Percentiles rank a stretch among this genome's conserved stretches.
Evolutionary conservation across 345 rosid genomes (phyloP).

Genomic region (Bruguiera parviflora): DNA sequence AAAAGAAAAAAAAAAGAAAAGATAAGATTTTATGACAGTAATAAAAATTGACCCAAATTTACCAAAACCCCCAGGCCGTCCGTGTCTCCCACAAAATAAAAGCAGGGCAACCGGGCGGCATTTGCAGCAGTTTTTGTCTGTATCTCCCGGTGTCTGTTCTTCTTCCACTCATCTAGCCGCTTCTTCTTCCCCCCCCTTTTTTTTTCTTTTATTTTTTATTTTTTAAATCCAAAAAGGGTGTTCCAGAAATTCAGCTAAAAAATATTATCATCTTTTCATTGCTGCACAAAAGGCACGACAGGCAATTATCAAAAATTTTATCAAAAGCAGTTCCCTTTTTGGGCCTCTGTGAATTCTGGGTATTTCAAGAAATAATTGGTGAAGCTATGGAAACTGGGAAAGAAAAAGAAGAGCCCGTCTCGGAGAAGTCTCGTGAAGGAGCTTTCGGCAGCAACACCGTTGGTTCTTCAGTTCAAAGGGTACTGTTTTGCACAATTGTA

Average conservation of each 20-base stretch:
- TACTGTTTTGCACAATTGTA: constrained; percentile 2
- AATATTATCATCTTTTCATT: not conserved
- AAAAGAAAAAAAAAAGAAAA: too few species aligned
- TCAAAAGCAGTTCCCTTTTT: not conserved
- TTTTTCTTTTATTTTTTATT: not conserved
- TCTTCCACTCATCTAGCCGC: not conserved
- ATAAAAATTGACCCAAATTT: too few species aligned
- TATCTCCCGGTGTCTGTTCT: not conserved
- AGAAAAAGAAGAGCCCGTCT: constrained; percentile 16
- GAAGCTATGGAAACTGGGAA: constrained; percentile 29
- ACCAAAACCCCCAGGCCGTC: too few species aligned
- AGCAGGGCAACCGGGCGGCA: too few species aligned
- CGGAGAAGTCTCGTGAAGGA: constrained; percentile 16
- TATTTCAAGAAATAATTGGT: constrained; percentile 11
- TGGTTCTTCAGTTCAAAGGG: constrained; percentile 34
- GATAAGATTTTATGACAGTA: too few species aligned
- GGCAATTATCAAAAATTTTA: not conserved
- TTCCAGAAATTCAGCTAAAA: not conserved
- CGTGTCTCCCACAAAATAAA: too few species aligned
- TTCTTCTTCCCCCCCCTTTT: not conserved
- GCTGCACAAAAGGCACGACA: not conserved
- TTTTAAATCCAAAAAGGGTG: not conserved
- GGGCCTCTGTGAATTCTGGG: constrained; percentile 5
- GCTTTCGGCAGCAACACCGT: constrained; percentile 10
- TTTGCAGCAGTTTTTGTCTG: not conserved